Conservation (phyloP, 257 asterid genomes). For the Striga asiatica region DNA sequence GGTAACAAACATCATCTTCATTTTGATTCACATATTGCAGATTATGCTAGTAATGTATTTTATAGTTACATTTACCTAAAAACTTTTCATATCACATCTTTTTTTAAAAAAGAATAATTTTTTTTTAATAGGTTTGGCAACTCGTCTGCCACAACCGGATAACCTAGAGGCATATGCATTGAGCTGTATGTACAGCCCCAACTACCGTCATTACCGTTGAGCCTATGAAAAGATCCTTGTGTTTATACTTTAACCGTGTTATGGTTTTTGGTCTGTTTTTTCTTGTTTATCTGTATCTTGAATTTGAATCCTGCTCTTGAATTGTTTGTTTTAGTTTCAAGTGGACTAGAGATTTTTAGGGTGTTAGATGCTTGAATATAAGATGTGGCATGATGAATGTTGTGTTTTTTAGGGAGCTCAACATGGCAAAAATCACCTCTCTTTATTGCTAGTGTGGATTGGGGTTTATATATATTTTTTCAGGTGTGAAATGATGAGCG, state of each 20-base stretch:
- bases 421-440: background rate
- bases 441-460: background rate
- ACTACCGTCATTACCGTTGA: slow-evolving; percentile 76
- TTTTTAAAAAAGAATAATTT: too few species aligned
- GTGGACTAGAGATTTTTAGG: slow-evolving; percentile 10
- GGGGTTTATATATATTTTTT: background rate
- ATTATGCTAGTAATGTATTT: too few species aligned
- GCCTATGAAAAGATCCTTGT: background rate
- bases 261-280: background rate
- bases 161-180: slow-evolving; percentile 62
- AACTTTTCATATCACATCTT: too few species aligned
- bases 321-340: background rate
- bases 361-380: slow-evolving; percentile 21
- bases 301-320: background rate
- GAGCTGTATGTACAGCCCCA: slow-evolving; percentile 98
- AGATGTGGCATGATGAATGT: slow-evolving; percentile 14
- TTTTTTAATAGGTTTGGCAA: slow-evolving; percentile 68
- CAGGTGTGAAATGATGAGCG: background rate
- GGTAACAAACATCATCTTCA: slow-evolving; percentile 45
- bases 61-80: too few species aligned
- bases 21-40: background rate
- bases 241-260: background rate
- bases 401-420: slow-evolving; percentile 14
- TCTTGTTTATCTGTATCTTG: background rate
- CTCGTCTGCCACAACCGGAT: slow-evolving; percentile 82